phyloP scores from a whole-genome alignment of 148 eudicot genomes.

The Amaranthus cruentus region DNA sequence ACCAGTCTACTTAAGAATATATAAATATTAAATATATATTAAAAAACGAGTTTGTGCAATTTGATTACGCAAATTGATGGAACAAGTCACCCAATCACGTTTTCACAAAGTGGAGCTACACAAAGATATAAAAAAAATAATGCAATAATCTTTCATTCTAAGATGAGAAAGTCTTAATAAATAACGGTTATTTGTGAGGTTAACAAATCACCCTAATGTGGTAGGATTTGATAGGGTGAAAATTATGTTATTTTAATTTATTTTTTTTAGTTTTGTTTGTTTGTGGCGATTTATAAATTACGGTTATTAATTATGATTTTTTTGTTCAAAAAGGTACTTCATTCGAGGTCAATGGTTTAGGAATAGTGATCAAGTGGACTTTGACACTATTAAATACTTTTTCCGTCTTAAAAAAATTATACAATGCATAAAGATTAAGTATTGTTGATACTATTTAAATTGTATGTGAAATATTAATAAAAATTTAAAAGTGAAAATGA shows the following conservation, averaged over 20 bases:
- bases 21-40: not conserved
- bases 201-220: too few relatives aligned
- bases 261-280: too few relatives aligned
- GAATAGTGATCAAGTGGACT: not conserved
- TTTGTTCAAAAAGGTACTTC: too few relatives aligned
- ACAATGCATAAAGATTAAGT: too few relatives aligned
- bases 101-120: not conserved
- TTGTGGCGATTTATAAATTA: too few relatives aligned
- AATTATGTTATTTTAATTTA: too few relatives aligned
- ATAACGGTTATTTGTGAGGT: too few relatives aligned
- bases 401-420: not conserved
- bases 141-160: not conserved
- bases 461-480: too few relatives aligned
- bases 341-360: constrained; percentile 1
- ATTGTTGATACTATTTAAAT: too few relatives aligned
- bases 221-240: too few relatives aligned
- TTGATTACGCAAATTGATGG: not conserved
- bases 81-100: not conserved
- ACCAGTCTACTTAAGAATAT: not conserved
- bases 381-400: too few relatives aligned
- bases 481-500: too few relatives aligned
- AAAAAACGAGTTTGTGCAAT: not conserved
- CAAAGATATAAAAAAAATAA: not conserved
- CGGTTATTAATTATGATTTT: not conserved
- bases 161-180: not conserved